Percentiles rank a stretch among this genome's conserved stretches.
Evolutionary conservation across 2,329 filamentous ascomycete genomes (phyloP).

Genomic region (Diaporthe sp.): DNA sequence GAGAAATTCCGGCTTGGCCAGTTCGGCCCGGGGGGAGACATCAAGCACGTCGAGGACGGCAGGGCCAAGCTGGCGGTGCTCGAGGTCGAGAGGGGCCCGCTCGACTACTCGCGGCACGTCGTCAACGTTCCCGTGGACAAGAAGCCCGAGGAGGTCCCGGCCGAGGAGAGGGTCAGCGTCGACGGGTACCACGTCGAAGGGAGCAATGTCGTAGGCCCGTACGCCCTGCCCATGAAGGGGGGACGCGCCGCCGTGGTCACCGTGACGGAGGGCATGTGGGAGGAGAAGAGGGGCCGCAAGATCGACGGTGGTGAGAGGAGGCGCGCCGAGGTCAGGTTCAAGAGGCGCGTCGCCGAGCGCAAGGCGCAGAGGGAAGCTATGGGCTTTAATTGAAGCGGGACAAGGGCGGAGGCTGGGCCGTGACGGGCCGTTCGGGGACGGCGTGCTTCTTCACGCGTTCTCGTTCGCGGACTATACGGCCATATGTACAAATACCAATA

Average conservation of each 20-base stretch:
- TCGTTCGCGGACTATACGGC: background rate
- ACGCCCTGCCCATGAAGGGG: constrained; percentile 76
- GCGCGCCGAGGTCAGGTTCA: constrained; percentile 86
- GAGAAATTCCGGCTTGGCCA: constrained; percentile 84
- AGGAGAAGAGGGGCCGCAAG: constrained; percentile 87
- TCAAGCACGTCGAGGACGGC: constrained; percentile 75
- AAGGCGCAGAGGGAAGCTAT: constrained; percentile 68
- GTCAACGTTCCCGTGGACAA: constrained; percentile 66
- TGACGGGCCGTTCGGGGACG: background rate
- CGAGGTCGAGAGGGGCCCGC: constrained; percentile 49
- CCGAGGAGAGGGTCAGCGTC: constrained; percentile 64
- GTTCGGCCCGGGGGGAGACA: constrained; percentile 86
- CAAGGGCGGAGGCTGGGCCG: background rate
- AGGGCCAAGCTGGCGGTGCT: constrained; percentile 64
- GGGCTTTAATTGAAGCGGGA: constrained; percentile 28
- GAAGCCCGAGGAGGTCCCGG: constrained; percentile 50
- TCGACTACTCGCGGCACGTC: constrained; percentile 63
- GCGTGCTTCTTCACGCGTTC: background rate
- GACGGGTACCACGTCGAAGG: constrained; percentile 76
- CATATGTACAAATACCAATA: constrained; percentile 7
- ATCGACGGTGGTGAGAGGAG: constrained; percentile 96
- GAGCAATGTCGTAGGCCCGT: constrained; percentile 80
- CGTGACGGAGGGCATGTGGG: constrained; percentile 92
- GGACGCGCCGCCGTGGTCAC: constrained; percentile 74
- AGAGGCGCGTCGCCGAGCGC: constrained; percentile 83